These are phyloP conservation scores for Candida corydali DNA, from an alignment of 805 yeast species.

Conservation along the genomic window DNA sequence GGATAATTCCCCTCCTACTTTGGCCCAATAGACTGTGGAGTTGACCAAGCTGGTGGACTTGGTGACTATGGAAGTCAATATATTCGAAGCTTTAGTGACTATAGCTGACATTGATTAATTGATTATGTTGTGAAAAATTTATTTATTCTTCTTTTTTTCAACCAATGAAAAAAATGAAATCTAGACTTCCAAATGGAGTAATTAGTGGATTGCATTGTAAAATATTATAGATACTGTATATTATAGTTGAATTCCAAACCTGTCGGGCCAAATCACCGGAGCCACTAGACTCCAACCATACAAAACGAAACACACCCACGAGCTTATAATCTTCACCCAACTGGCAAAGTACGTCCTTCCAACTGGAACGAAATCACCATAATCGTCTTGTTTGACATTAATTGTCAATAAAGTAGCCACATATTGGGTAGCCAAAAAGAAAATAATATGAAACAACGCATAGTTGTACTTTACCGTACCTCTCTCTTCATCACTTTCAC, in stretches of 20 bases:
- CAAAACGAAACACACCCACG: slow-evolving; percentile 85
- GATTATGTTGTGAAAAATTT: slow-evolving; percentile 7
- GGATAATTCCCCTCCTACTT: slow-evolving; percentile 59
- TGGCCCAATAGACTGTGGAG: slow-evolving; percentile 74
- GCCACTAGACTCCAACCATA: slow-evolving; percentile 92
- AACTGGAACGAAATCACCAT: slow-evolving; percentile 91
- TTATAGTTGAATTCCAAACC: slow-evolving; percentile 50
- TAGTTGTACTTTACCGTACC: slow-evolving; percentile 75
- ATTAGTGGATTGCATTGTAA: no score
- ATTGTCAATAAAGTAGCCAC: slow-evolving; percentile 90
- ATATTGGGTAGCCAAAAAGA: slow-evolving; percentile 94
- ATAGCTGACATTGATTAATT: slow-evolving; percentile 37
- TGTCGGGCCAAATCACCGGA: slow-evolving; percentile 85
- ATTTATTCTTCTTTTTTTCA: slow-evolving; percentile 1
- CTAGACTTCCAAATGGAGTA: slow-evolving; percentile 22
- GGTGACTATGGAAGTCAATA: slow-evolving; percentile 31
- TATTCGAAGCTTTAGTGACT: slow-evolving; percentile 35
- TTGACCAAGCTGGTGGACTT: slow-evolving; percentile 41
- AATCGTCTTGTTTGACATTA: slow-evolving; percentile 78
- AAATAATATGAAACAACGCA: slow-evolving; percentile 82
- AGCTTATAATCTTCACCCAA: slow-evolving; percentile 88
- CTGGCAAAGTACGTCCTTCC: slow-evolving; percentile 95
- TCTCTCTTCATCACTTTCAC: slow-evolving; percentile 52
- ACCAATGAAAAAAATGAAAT: slow-evolving; percentile 13
- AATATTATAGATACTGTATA: background rate